Evolutionary conservation across 2,329 filamentous ascomycete genomes (phyloP).

Genomic region (Fusarium multiceps): DNA sequence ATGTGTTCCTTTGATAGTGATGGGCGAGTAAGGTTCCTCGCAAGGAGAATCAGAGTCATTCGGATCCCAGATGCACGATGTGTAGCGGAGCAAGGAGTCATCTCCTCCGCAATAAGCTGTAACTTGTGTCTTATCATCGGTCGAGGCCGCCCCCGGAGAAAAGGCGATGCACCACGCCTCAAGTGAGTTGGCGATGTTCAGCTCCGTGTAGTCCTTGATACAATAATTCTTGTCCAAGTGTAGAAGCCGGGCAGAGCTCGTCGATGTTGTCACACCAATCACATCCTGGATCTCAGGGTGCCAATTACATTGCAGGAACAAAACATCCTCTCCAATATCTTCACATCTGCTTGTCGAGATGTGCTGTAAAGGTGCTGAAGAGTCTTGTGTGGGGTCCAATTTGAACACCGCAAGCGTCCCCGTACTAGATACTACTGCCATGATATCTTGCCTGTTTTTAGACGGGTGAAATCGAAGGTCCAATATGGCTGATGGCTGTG

Average conservation of each 20-base stretch:
- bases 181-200: constrained; percentile 64
- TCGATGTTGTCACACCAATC: constrained; percentile 78
- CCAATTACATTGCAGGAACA: constrained; percentile 81
- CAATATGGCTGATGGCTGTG: constrained; percentile 78
- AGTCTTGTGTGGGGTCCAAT: constrained; percentile 55
- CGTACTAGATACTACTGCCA: constrained; percentile 83
- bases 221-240: constrained; percentile 57
- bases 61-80: constrained; percentile 48
- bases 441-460: constrained; percentile 58
- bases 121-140: constrained; percentile 45
- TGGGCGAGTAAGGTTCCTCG: constrained; percentile 43
- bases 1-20: constrained; percentile 64
- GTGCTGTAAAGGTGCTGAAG: constrained; percentile 52
- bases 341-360: constrained; percentile 59
- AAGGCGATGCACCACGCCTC: constrained; percentile 83
- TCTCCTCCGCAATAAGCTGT: constrained; percentile 79
- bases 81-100: constrained; percentile 71
- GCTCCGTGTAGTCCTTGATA: constrained; percentile 48
- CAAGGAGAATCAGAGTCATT: constrained; percentile 15
- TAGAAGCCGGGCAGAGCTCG: constrained; percentile 70
- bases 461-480: constrained; percentile 83
- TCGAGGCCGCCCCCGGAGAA: constrained; percentile 49
- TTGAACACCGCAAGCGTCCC: constrained; percentile 74
- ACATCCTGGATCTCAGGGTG: constrained; percentile 66
- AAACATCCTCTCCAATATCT: constrained; percentile 65